Evolutionary conservation across 176 grass and related monocot species (phyloP).

Genomic region (Aegilops tauschii): DNA sequence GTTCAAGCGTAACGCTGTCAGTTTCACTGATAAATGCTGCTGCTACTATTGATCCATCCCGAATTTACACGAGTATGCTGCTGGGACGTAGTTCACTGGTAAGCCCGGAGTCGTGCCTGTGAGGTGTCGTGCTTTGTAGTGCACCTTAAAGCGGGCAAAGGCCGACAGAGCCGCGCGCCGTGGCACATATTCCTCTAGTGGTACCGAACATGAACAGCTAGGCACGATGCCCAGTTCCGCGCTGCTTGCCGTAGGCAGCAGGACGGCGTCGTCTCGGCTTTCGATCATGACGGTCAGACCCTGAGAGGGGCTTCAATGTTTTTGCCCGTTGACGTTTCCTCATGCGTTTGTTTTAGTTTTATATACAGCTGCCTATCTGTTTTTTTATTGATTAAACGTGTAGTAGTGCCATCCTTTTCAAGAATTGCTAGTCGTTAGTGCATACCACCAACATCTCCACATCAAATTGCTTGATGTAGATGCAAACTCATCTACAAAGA

Average conservation of each 20-base stretch:
- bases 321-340: not conserved
- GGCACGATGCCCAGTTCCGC: not conserved
- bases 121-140: constrained; percentile 25
- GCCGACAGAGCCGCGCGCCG: constrained; percentile 23
- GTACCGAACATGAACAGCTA: not conserved
- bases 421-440: not conserved
- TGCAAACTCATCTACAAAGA: not conserved
- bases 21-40: too few species aligned
- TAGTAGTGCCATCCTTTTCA: not conserved
- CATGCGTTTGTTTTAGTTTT: too few species aligned
- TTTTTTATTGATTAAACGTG: not conserved
- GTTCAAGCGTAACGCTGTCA: too few species aligned
- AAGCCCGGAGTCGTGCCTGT: constrained; percentile 21
- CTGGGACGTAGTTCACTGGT: not conserved
- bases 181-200: constrained; percentile 13
- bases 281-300: too few species aligned
- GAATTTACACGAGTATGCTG: not conserved
- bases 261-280: constrained; percentile 22
- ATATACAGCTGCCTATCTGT: not conserved
- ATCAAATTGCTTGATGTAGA: not conserved
- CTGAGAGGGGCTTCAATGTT: not conserved
- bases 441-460: not conserved
- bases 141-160: constrained; percentile 28
- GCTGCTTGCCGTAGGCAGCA: constrained; percentile 21
- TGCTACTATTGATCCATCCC: too few species aligned